Evolutionary conservation across 2,329 filamentous ascomycete species (phyloP).

Genomic region (Ophiostoma populinum): DNA sequence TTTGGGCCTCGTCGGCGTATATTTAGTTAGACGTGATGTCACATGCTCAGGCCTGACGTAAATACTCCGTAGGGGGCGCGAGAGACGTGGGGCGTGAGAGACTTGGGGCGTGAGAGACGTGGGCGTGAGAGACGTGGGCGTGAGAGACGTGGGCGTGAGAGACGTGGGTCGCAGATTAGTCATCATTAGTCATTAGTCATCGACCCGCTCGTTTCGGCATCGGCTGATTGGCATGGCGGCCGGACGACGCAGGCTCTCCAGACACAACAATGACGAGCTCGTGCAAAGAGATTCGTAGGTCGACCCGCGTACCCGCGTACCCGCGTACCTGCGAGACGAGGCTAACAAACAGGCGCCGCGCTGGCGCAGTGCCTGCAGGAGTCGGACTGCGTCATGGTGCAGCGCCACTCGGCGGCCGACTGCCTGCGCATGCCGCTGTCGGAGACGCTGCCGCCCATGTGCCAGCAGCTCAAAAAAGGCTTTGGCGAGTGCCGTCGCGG

Average conservation of each 20-base stretch:
- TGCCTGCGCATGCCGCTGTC: slow-evolving; percentile 72
- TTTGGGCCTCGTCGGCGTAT: too few relatives aligned
- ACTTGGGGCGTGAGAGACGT: too few relatives aligned
- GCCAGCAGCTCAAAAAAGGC: slow-evolving; percentile 82
- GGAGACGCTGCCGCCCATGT: slow-evolving; percentile 68
- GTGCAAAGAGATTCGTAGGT: slow-evolving; percentile 88
- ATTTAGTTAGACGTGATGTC: too few relatives aligned
- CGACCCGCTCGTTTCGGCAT: too few relatives aligned
- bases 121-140: too few relatives aligned
- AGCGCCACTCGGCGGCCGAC: slow-evolving; percentile 72
- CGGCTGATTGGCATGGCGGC: slow-evolving; percentile 1
- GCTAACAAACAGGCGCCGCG: slow-evolving; percentile 50
- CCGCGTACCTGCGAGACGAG: background rate
- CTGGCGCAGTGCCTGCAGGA: slow-evolving; percentile 90
- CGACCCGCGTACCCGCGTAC: background rate
- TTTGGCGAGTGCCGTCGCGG: slow-evolving; percentile 93
- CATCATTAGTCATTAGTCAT: too few relatives aligned
- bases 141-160: too few relatives aligned
- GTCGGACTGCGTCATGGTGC: slow-evolving; percentile 88
- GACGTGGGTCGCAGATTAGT: too few relatives aligned
- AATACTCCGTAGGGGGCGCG: too few relatives aligned
- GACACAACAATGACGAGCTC: slow-evolving; percentile 56
- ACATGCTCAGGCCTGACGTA: too few relatives aligned
- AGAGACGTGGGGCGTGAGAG: too few relatives aligned
- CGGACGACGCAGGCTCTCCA: background rate